These are phyloP conservation scores for Pseudomassariella vexata DNA, from an alignment of 2,329 filamentous ascomycete genomes.

Conservation along the genomic window DNA sequence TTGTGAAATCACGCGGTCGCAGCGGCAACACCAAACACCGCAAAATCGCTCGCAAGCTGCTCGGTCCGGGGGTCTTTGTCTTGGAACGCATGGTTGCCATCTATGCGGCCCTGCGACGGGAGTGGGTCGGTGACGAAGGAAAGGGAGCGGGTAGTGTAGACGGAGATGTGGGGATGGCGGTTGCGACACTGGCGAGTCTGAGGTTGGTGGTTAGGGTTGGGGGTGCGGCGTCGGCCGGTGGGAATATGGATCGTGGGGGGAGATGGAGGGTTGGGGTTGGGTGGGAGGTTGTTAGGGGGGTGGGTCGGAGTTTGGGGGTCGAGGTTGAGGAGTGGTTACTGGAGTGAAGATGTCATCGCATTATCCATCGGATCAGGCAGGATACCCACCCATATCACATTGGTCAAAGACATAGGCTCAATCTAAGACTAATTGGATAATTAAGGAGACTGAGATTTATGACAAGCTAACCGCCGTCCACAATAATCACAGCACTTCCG, in stretches of 20 bases:
- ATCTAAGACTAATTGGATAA: no score
- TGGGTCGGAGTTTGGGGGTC: slow-evolving; percentile 70
- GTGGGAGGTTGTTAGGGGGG: slow-evolving; percentile 67
- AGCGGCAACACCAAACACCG: slow-evolving; percentile 46
- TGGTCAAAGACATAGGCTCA: no score
- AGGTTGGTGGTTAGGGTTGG: slow-evolving; percentile 63
- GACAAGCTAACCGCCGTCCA: no score
- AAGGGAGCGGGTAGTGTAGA: slow-evolving; percentile 38
- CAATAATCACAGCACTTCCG: no score
- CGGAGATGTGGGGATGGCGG: slow-evolving; percentile 54
- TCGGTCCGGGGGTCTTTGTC: slow-evolving; percentile 72
- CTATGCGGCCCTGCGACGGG: slow-evolving; percentile 58
- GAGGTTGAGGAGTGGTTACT: slow-evolving; percentile 73
- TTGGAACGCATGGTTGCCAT: slow-evolving; percentile 76
- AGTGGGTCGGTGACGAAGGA: slow-evolving; percentile 38
- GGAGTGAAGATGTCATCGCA: slow-evolving; percentile 53
- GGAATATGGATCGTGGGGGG: slow-evolving; percentile 64
- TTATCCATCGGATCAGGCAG: no score
- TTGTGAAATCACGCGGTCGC: slow-evolving; percentile 14
- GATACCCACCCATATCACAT: no score
- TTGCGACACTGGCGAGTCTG: slow-evolving; percentile 69
- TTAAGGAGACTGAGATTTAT: no score
- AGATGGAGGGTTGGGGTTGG: slow-evolving; percentile 76
- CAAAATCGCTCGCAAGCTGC: slow-evolving; percentile 70
- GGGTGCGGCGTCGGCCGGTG: slow-evolving; percentile 56